Conservation (phyloP, 345 rosid genomes). For the Boechera stricta region DNA sequence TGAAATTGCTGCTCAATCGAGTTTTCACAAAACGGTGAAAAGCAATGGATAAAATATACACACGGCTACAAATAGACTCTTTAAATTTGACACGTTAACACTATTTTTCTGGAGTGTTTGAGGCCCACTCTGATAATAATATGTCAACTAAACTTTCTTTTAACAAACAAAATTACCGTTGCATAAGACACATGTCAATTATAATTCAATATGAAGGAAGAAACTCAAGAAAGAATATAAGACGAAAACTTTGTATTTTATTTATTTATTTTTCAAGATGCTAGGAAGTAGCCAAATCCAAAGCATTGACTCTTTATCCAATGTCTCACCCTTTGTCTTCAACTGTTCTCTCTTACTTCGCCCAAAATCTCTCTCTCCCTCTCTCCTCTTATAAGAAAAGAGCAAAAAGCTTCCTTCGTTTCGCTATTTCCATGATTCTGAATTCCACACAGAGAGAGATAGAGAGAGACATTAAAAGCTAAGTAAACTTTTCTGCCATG, state of each 20-base stretch:
- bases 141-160: conserved; percentile 42
- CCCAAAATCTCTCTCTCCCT: conserved; percentile 31
- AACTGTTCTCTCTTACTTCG: conserved; percentile 38
- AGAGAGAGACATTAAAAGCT: background rate
- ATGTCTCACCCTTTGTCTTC: conserved; percentile 45
- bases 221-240: conserved; percentile 20
- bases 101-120: conserved; percentile 23
- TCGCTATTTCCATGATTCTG: conserved; percentile 33
- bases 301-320: conserved; percentile 51
- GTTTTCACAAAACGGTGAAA: background rate
- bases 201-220: conserved; percentile 17
- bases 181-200: conserved; percentile 30
- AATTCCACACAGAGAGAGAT: conserved; percentile 25
- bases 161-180: conserved; percentile 38
- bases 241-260: background rate
- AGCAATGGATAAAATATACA: background rate
- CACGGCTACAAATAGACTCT: conserved; percentile 24
- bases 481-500: conserved; percentile 26
- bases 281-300: conserved; percentile 46
- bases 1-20: background rate
- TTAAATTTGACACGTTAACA: conserved; percentile 30
- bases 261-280: conserved; percentile 10
- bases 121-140: conserved; percentile 46
- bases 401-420: conserved; percentile 36
- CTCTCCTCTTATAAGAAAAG: conserved; percentile 28